Evolutionary conservation across 495 filamentous ascomycete species (phyloP), one percentile per base, ranked within the genome.

Genomic region (Penicillium lagena): DNA sequence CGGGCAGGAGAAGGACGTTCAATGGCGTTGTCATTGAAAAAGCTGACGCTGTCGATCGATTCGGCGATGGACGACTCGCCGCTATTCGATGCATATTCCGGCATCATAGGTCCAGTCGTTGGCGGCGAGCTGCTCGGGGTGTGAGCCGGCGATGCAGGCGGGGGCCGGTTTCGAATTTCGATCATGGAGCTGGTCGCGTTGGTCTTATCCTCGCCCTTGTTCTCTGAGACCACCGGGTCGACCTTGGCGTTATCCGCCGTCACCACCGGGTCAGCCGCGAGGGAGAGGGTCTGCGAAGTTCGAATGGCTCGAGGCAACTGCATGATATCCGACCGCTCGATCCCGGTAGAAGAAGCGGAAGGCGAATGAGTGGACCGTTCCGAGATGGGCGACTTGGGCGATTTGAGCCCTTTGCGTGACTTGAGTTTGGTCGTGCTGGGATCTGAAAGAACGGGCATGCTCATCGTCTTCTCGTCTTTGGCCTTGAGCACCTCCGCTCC

Each of bases 181-280:
- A 80, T 81, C 74, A 88, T 86, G 8, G 72, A 60, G 50, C 67
- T 77, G 13, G 79, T 62, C 10, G 82, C 84, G 59, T 77, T 72
- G 44, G 72, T 70, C 47, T 77, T 70, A 42, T 79, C 72, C 7
- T 63, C 65, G 7, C 44, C 47, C 39, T 63, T 65, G 39, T 43
- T 49, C 12, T 72, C 61, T 29, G 53, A 53, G 30, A 66, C 70
- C 45, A 76, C 62, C 12, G 75, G 66, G 41, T 87, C 80, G n/a
- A 78, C 72, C 39, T 78, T 80, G 9, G 73, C 75, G 48, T 75
- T 70, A 49, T 86, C 80, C 10, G 76, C 75, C 29, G 76, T 80
- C 5, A 89, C 71, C 9, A 83, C 64, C 4, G 86, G 82, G 33
- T 80, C 70, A 2, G 81, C 78, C 37, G 76, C 77, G 39, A 74